Percentiles rank a stretch among this genome's conserved stretches.
These are phyloP conservation scores for Zoysia matrella DNA, from an alignment of 202 grass and related monocot species.

Conservation along the genomic window DNA sequence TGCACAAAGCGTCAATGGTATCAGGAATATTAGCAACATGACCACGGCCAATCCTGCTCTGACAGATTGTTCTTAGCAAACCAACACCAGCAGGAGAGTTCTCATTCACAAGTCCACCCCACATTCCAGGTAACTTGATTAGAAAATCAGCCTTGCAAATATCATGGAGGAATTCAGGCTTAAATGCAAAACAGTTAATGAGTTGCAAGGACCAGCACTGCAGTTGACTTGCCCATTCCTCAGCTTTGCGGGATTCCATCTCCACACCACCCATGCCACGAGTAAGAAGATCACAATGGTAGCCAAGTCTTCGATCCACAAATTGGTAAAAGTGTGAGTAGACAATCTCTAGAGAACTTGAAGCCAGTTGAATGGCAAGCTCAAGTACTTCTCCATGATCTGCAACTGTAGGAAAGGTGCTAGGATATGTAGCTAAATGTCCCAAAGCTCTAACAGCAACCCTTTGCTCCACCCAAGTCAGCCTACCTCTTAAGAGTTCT, in stretches of 20 bases:
- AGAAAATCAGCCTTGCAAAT: slow-evolving; percentile 95
- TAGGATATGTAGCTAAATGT: slow-evolving; percentile 95
- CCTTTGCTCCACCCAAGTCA: slow-evolving; percentile 99
- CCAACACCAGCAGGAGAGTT: slow-evolving; percentile 97
- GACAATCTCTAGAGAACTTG: slow-evolving; percentile 94
- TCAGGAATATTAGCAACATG: slow-evolving; percentile 75
- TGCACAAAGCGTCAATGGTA: slow-evolving; percentile 86
- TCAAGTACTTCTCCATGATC: slow-evolving; percentile 95
- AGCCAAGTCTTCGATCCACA: slow-evolving; percentile 82
- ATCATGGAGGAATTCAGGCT: slow-evolving; percentile 90
- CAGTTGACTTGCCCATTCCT: slow-evolving; percentile 99
- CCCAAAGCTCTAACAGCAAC: slow-evolving; percentile 95
- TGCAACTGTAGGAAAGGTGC: slow-evolving; percentile 82
- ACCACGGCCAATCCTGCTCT: slow-evolving; percentile 79
- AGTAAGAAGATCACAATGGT: slow-evolving; percentile 97
- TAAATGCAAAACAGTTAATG: slow-evolving; percentile 98
- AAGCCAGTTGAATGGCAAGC: slow-evolving; percentile 92
- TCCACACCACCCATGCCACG: slow-evolving; percentile 97
- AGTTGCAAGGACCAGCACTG: slow-evolving; percentile 99
- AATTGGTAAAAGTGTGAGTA: slow-evolving; percentile 98
- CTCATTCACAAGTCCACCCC: slow-evolving; percentile 98
- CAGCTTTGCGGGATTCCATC: slow-evolving; percentile 98
- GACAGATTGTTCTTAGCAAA: slow-evolving; percentile 93
- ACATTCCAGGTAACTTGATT: slow-evolving; percentile 92
- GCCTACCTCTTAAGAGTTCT: slow-evolving; percentile 89